Evolutionary conservation across 257 asterid species (phyloP).

Genomic region (Nicotiana knightiana): DNA sequence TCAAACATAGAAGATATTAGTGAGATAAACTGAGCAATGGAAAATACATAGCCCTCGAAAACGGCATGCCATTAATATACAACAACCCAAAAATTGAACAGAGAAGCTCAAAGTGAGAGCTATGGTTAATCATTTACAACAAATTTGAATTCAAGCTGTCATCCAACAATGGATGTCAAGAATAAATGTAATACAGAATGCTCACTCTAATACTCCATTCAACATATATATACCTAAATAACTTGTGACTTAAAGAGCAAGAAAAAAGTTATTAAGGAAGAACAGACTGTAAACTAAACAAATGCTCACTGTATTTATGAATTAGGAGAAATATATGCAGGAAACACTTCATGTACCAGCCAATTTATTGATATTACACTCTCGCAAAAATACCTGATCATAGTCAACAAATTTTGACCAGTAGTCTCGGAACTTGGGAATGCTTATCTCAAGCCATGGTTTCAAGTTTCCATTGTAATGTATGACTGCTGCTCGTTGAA

Average conservation of each 20-base stretch:
- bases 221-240: slow-evolving; percentile 7
- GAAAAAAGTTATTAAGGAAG: slow-evolving; percentile 5
- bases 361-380: slow-evolving; percentile 77
- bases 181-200: slow-evolving; percentile 9
- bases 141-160: neutral
- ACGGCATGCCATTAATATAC: neutral
- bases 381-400: slow-evolving; percentile 63
- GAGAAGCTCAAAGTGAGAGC: neutral
- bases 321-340: slow-evolving; percentile 5
- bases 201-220: neutral
- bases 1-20: neutral
- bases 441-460: slow-evolving; percentile 93
- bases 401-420: slow-evolving; percentile 73
- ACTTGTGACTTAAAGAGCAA: neutral
- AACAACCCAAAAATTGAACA: neutral
- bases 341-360: slow-evolving; percentile 1
- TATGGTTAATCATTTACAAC: slow-evolving; percentile 24
- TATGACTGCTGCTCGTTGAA: slow-evolving; percentile 75
- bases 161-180: slow-evolving; percentile 7
- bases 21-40: neutral
- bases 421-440: slow-evolving; percentile 66
- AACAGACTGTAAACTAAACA: slow-evolving; percentile 3
- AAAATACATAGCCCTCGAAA: neutral
- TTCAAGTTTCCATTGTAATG: slow-evolving; percentile 90
- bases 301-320: neutral